Base-by-base conservation (phyloP, 2,329 filamentous ascomycete species). In the Phoma sp. region DNA sequence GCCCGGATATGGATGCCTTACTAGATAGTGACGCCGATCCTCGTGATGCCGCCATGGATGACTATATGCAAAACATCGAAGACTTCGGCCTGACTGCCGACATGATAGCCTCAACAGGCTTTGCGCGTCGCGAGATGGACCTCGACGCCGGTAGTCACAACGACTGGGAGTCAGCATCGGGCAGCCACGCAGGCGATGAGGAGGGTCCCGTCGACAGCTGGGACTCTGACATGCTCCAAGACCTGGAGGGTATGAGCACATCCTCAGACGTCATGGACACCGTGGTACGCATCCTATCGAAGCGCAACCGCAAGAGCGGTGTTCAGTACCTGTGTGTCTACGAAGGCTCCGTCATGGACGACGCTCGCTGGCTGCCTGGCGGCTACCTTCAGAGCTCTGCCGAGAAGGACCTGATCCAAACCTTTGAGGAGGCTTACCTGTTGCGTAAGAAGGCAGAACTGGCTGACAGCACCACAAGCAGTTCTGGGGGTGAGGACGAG, bases 41-140 rank as follows among this genome's bases (percentile, higher is more conserved):
- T 20, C 61, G 53, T 10, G 61, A 68, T 36, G 64, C 65, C 1
- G 78, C 86, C 34, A 75, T 87, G 62, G 83, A 84, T 1, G 90
- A 93, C 65, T 92, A 92, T 63, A 87, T 91, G 65, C 81, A 84
- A 36, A 91, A 92, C 57, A 80, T 90, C 65, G 75, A 74, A 15
- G 79, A 79, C 1, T 79, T 81, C 40, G 78, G 77, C 3, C 57
- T 68, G 40, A 66, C 67, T 15, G 68, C 72, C 12, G 69, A 71
- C 20, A 49, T 67, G 37, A 33, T 65, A 17, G 55, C 58, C n/a
- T 51, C 62, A 2, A 62, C 64, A 28, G 59, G 56, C 10, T 74
- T 74, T 46, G 60, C 62, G n/a, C 62, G 59, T n/a, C 66, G 73
- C 9, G 62, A 68, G n/a, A 64, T 75, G 64, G 67, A 70, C 39